Evolutionary conservation across 768 basidiomycete species (phyloP), one percentile per base, ranked within the genome.

Genomic region (Scleroderma citrinum): DNA sequence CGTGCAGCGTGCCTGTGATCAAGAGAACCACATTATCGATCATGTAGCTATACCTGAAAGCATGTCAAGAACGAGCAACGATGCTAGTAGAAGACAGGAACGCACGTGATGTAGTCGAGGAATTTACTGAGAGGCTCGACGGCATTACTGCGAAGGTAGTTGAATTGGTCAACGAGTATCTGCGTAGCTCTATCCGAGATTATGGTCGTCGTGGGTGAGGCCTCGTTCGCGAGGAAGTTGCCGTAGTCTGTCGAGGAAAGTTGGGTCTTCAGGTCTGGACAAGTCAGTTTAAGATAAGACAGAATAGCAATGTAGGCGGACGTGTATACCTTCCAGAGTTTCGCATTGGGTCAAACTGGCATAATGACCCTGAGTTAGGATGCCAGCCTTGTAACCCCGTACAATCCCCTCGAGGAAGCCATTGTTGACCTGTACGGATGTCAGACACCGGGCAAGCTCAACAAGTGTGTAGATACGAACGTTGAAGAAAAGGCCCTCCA

Each of bases 1-100:
- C 94, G 61, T 98, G 94, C 30, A 99, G 71, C 1, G 95, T 98
- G 19, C 96, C 96, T 14, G 96, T 94, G 54, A 98, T 99, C 61
- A 99, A 78, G 46, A 99, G 78, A 51, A 99, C 85, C 60, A 99
- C 89, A 66, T 99, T 99, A 80, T 99, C 96, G 63, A 99, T 98
- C 96, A 99, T 99, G 71, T 98, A 99, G 26, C 83, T 92, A 66
- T 96, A 96, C 39, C 93, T 96, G 67, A 52, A 44, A 47, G 35
- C 23, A 24, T 37, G 32, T 17, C 29, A 40, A n/a, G n/a, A 34
- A 50, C 55, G 45, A 56, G 44, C 31, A 40, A 26, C 6, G 29
- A 44, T 24, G 26, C 5, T 37, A 29, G 46, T 43, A 21, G 48
- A 50, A 32, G 32, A 48, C 26, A 17, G 53, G 21, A 16, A 78